Conservation (phyloP, 768 basidiomycete genomes). For the Calocybe gangraenosa region DNA sequence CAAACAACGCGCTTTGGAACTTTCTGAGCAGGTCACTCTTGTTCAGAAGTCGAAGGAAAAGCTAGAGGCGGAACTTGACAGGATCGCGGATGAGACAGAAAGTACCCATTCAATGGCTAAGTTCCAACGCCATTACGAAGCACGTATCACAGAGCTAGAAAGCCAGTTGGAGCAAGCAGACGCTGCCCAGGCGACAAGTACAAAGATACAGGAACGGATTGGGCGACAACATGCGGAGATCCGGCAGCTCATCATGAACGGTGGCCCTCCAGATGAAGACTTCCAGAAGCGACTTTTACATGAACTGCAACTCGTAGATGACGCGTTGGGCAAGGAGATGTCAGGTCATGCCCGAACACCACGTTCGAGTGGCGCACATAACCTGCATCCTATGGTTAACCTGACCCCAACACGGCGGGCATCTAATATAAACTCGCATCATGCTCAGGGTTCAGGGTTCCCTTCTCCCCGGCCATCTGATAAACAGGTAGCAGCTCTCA, state of each 20-base stretch:
- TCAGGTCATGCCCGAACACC: constrained; percentile 31
- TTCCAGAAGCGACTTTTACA: constrained; percentile 60
- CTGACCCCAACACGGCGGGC: constrained; percentile 44
- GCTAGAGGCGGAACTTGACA: constrained; percentile 63
- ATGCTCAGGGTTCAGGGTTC: constrained; percentile 26
- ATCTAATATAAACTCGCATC: constrained; percentile 29
- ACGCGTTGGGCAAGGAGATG: constrained; percentile 51
- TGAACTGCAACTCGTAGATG: constrained; percentile 60
- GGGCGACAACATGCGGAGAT: constrained; percentile 72
- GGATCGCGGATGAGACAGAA: constrained; percentile 59
- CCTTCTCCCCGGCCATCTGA: constrained; percentile 36
- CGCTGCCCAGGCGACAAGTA: constrained; percentile 41
- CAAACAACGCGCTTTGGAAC: constrained; percentile 52
- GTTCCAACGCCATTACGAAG: constrained; percentile 60
- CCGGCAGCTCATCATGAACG: constrained; percentile 56
- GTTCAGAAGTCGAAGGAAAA: constrained; percentile 61
- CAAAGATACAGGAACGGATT: constrained; percentile 57
- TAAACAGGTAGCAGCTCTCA: constrained; percentile 46
- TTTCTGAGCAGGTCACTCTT: constrained; percentile 45
- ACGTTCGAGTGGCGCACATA: constrained; percentile 28
- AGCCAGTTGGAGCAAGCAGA: constrained; percentile 56
- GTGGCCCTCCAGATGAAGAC: constrained; percentile 51
- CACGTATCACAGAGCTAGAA: constrained; percentile 59
- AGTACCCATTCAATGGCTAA: constrained; percentile 51
- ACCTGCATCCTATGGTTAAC: constrained; percentile 36